Base-by-base conservation (phyloP, 371 early-diverging fungal species). In the Apophysomyces sp. region DNA sequence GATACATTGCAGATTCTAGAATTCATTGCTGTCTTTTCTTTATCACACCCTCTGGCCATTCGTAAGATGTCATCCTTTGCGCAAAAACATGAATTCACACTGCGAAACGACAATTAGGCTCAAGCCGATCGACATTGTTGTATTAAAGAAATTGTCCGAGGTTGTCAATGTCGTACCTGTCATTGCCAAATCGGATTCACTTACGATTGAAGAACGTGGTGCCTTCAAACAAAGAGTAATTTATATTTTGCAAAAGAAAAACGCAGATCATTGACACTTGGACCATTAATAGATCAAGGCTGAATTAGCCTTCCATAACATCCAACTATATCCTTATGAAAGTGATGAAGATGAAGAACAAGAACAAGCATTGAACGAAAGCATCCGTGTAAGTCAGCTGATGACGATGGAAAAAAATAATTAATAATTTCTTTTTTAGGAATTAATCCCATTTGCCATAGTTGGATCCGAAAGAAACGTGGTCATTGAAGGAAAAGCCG, bases 291-390 rank as follows among this genome's bases (percentile, higher is more conserved):
- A 81, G 77, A 86, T 89, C 71, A 84, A 92, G 86, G 89, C 90
- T 53, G 96, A 95, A 77, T 81, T 95, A 69, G 86, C 82, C 40
- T 92, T 89, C 85, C 94, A 96, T 78, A 86, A 89, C 61, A 94
- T 96, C 75, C 62, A 85, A 29, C 69, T 86, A 62, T 94, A 88
- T 82, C 95, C 95, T 44, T 93, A 90, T 66, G 81, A 82, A 59
- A 82, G 86, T 62, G 89, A 88, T 36, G 91, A 89, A 70, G 92
- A 90, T 72, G 88, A 88, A 65, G 89, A 87, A 34, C 82, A 86
- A 55, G 93, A 93, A 65, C 74, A 72, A 32, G 76, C 82, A 16
- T 76, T 89, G 61, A 89, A 91, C 66, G 77, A 81, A 61, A 77
- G 77, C 67, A 89, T 92, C 69, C 78, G 75, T 27, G 78, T 76